These are phyloP conservation scores for Teratosphaeria epicoccoides DNA, from an alignment of 2,329 filamentous ascomycete species.

Conservation along the genomic window DNA sequence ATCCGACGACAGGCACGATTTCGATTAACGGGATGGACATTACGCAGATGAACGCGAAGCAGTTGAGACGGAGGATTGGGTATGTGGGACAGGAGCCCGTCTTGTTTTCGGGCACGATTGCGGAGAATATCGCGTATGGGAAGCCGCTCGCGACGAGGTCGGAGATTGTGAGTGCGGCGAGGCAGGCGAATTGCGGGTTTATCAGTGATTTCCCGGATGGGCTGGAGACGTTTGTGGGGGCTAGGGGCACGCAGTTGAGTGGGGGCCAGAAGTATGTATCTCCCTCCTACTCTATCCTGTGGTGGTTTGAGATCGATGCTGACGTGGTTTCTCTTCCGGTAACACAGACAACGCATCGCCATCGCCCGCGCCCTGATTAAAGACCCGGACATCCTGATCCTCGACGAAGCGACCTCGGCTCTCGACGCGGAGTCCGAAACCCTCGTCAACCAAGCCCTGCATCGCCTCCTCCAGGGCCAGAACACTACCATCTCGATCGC, in stretches of 20 bases:
- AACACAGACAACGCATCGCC: slow-evolving; percentile 50
- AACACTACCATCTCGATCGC: slow-evolving; percentile 98
- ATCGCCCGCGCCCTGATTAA: slow-evolving; percentile 93
- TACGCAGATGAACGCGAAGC: slow-evolving; percentile 80
- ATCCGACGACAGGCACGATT: slow-evolving; percentile 65
- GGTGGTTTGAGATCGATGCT: neutral
- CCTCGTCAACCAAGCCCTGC: slow-evolving; percentile 82
- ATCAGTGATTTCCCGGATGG: slow-evolving; percentile 95
- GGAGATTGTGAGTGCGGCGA: slow-evolving; percentile 77
- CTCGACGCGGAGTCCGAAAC: slow-evolving; percentile 96
- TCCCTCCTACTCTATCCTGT: neutral
- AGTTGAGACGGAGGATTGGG: slow-evolving; percentile 80
- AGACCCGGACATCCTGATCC: slow-evolving; percentile 88
- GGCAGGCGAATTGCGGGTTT: slow-evolving; percentile 90
- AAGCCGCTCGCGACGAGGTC: slow-evolving; percentile 64
- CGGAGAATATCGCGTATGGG: slow-evolving; percentile 87
- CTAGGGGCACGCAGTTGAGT: slow-evolving; percentile 83
- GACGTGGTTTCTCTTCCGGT: too few relatives aligned
- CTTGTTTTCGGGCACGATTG: slow-evolving; percentile 73
- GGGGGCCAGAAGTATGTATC: slow-evolving; percentile 66
- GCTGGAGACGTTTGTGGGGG: slow-evolving; percentile 85
- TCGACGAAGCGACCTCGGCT: slow-evolving; percentile 90
- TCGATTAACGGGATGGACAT: slow-evolving; percentile 79
- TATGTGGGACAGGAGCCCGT: slow-evolving; percentile 95
- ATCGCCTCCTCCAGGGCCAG: slow-evolving; percentile 66